Evolutionary conservation across 2,329 filamentous ascomycete species (phyloP).

Genomic region (Phaeophleospora eucalypticola): DNA sequence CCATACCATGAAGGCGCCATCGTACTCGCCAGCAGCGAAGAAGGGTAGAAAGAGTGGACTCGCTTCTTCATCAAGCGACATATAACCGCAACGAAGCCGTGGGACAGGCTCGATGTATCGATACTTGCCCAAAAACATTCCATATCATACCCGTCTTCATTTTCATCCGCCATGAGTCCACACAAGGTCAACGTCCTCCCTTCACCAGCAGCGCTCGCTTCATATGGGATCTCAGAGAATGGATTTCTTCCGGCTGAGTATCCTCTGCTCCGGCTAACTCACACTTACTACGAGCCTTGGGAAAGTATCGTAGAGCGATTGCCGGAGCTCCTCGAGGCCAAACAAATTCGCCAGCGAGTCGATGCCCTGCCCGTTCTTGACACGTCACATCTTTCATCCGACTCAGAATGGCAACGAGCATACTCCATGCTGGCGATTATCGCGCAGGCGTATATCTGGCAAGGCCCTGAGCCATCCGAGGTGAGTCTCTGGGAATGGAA

Average conservation of each 20-base stretch:
- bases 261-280: constrained; percentile 74
- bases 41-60: background rate
- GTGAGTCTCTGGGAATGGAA: constrained; percentile 5
- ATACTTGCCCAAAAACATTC: constrained; percentile 1
- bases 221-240: constrained; percentile 37
- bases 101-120: constrained; percentile 2
- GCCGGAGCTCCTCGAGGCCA: constrained; percentile 75
- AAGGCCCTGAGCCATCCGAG: constrained; percentile 65
- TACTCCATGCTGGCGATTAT: constrained; percentile 75
- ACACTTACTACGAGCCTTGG: constrained; percentile 91
- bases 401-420: constrained; percentile 84
- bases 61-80: background rate
- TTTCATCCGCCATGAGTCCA: constrained; percentile 23
- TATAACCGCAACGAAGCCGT: constrained; percentile 7
- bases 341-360: constrained; percentile 70
- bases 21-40: background rate
- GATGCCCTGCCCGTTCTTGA: constrained; percentile 77
- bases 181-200: constrained; percentile 20
- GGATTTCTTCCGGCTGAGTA: constrained; percentile 81
- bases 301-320: constrained; percentile 78
- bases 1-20: background rate
- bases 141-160: background rate
- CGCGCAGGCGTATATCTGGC: constrained; percentile 85
- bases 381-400: constrained; percentile 72
- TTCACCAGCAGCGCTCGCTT: constrained; percentile 19